phyloP scores from a whole-genome alignment of 2,329 filamentous ascomycete genomes.

The Fusarium begoniae region DNA sequence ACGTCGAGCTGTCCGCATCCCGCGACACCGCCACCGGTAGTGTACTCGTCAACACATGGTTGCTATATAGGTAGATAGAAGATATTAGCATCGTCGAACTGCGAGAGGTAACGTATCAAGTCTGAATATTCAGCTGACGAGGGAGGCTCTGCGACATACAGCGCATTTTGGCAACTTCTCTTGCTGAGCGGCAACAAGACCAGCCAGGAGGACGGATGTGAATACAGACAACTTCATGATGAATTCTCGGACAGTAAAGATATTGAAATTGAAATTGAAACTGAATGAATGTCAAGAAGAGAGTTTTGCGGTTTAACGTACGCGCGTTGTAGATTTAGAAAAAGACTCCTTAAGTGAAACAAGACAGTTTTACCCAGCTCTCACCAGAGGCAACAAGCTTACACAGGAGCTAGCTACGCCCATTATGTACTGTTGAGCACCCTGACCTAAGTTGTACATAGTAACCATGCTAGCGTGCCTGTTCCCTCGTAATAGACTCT shows the following conservation, averaged over 20 bases:
- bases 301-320: background rate
- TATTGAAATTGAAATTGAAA: background rate
- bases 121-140: background rate
- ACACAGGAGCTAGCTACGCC: background rate
- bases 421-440: background rate
- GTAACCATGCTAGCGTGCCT: slow-evolving; percentile 1
- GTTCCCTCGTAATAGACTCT: slow-evolving; percentile 4
- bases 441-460: background rate
- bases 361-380: background rate
- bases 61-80: slow-evolving; percentile 34
- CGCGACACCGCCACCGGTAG: slow-evolving; percentile 47
- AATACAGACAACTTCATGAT: slow-evolving; percentile 51
- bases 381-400: background rate
- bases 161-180: slow-evolving; percentile 50
- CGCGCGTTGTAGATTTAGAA: slow-evolving; percentile 9
- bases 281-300: background rate
- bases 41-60: slow-evolving; percentile 47
- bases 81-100: slow-evolving; percentile 4
- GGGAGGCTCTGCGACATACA: slow-evolving; percentile 43
- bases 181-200: slow-evolving; percentile 48
- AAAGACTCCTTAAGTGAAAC: slow-evolving; percentile 9
- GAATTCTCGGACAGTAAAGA: background rate
- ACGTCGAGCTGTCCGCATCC: slow-evolving; percentile 52
- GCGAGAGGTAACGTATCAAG: background rate
- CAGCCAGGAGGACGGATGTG: slow-evolving; percentile 44